Base-by-base conservation (phyloP, 257 asterid genomes). In the Capsicum pubescens region DNA sequence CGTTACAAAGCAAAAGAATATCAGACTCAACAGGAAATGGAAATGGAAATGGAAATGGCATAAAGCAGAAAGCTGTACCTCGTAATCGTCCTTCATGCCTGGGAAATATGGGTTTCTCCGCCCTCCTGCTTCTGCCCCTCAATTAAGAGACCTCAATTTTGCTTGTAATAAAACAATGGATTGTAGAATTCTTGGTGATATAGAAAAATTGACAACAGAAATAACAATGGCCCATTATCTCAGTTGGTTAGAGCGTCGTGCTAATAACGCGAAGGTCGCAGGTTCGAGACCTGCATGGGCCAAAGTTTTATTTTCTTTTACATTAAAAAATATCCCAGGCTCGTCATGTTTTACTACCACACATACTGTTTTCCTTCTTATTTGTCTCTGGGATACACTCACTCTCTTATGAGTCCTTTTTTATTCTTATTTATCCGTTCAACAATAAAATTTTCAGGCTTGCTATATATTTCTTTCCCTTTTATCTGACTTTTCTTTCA, bases 271-370 rank as follows among this genome's bases (percentile, higher is more conserved):
- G 88, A 87, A 89, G 87, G 89, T 89, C 88, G 81, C 88, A 85
- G 88, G 91, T 88, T 88, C 89, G 88, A 88, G 78, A 89, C 89
- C 86, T 89, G 89, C 87, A 83, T 88, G 86, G 89, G 89, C 90
- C 91, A 88, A 1, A 1, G 6, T 3, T 3, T 17, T 7, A 0
- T 19, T 6, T 5, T 9, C 7, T 11, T 50, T 52, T 5, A 1
- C 39, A n/a, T 0, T 60, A n/a, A n/a, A 60, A 10, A n/a, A 17
- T 50, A 42, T 70, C 36, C 8, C 58, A 48, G 19, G 60, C 44
- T 50, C 0, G 42, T 9, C 77, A 39, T n/a, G n/a, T 68, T 14
- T 42, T 15, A 64, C 12, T 32, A 14, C n/a, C n/a, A 67, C n/a
- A 10, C 35, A 70, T 35, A 16, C 54, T 57, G 63, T 57, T 57